Percentiles rank a stretch among this genome's conserved stretches.
These are phyloP conservation scores for Saccharomyces hybrid DNA, from an alignment of 1,139 yeast species.

Conservation along the genomic window DNA sequence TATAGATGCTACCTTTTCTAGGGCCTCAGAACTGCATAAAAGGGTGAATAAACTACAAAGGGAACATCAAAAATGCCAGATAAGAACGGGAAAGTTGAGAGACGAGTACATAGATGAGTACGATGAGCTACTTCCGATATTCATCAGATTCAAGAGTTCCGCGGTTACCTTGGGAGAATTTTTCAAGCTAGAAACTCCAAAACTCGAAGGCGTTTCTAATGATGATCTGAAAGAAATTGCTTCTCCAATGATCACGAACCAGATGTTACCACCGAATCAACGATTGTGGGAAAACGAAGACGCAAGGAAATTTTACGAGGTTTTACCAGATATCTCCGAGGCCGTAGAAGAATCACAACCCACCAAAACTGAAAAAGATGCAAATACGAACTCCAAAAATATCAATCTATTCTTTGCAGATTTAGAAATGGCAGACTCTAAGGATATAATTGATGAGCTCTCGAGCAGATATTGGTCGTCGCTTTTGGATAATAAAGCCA, in stretches of 20 bases:
- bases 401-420: slow-evolving; percentile 39
- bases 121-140: slow-evolving; percentile 35
- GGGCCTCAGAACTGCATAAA: slow-evolving; percentile 35
- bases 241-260: slow-evolving; percentile 23
- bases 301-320: slow-evolving; percentile 54
- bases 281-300: slow-evolving; percentile 64
- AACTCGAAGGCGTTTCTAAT: slow-evolving; percentile 23
- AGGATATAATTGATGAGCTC: slow-evolving; percentile 50
- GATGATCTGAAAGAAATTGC: slow-evolving; percentile 11
- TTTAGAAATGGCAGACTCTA: slow-evolving; percentile 41
- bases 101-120: slow-evolving; percentile 46
- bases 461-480: slow-evolving; percentile 47
- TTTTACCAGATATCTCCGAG: slow-evolving; percentile 34
- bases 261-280: slow-evolving; percentile 15
- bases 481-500: slow-evolving; percentile 63
- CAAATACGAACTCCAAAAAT: slow-evolving; percentile 33
- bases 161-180: slow-evolving; percentile 42
- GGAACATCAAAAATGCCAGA: slow-evolving; percentile 47
- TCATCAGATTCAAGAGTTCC: slow-evolving; percentile 42
- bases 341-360: slow-evolving; percentile 9
- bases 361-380: slow-evolving; percentile 1
- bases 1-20: slow-evolving; percentile 39
- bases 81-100: slow-evolving; percentile 56
- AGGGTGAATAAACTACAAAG: slow-evolving; percentile 34
- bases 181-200: slow-evolving; percentile 32